A percentile compares a stretch with the other conserved stretches of the same genome.
These are phyloP conservation scores for Solanum megistacrolobum DNA, from an alignment of 257 asterid species.

Conservation along the genomic window DNA sequence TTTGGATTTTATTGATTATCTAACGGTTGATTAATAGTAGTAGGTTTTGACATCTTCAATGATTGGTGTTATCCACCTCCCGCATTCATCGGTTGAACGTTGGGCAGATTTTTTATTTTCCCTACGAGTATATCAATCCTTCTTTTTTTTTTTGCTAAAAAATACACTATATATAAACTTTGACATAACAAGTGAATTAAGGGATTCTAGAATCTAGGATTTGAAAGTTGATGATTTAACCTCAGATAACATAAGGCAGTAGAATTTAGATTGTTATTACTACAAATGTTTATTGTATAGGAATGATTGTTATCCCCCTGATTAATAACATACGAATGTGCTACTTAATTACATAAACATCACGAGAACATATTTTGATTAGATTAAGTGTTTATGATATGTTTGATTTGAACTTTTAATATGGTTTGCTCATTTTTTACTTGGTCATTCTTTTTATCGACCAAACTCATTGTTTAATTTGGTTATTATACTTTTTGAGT, in stretches of 20 bases:
- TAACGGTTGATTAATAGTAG: neutral
- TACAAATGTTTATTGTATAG: neutral
- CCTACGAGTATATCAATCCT: neutral
- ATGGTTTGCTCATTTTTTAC: neutral
- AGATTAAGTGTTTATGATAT: neutral
- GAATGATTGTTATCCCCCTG: neutral
- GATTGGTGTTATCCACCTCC: neutral
- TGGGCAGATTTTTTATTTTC: neutral
- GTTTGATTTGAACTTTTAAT: neutral
- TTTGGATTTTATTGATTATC: neutral
- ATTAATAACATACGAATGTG: neutral
- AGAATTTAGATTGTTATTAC: neutral
- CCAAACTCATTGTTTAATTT: neutral
- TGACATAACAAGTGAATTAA: neutral
- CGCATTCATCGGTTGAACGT: neutral
- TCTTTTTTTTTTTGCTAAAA: neutral
- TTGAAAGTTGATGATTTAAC: neutral
- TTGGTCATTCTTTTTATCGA: neutral
- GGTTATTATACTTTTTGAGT: neutral
- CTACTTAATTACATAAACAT: neutral
- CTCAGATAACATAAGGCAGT: neutral
- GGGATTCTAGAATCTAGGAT: neutral
- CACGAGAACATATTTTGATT: neutral
- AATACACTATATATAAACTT: neutral
- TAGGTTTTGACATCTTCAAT: neutral